A percentile compares a stretch with the other conserved stretches of the same genome.
phyloP scores from a whole-genome alignment of 2,329 filamentous ascomycete species.

The Talaromyces sp. region DNA sequence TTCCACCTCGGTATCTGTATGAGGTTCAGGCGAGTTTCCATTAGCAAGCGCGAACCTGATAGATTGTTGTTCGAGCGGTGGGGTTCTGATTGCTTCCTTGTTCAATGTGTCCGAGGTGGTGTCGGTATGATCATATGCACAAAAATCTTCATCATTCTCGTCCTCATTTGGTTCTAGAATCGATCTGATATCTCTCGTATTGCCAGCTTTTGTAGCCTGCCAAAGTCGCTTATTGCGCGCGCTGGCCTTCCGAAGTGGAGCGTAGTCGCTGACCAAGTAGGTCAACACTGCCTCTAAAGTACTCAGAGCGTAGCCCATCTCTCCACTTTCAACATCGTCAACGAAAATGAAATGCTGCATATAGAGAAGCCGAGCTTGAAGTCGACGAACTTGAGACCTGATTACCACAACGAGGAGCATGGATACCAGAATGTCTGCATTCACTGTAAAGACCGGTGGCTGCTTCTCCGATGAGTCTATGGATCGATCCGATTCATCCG shows the following conservation, averaged over 20 bases:
- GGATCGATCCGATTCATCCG: constrained; percentile 46
- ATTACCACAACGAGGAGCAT: constrained; percentile 90
- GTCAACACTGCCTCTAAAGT: constrained; percentile 92
- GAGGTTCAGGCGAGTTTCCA: constrained; percentile 25
- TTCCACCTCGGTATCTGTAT: constrained; percentile 22
- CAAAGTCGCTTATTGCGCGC: constrained; percentile 81
- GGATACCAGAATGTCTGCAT: constrained; percentile 91
- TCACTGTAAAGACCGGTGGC: constrained; percentile 61
- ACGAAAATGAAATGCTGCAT: constrained; percentile 98
- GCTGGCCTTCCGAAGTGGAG: constrained; percentile 78
- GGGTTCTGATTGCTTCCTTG: constrained; percentile 18
- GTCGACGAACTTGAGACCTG: constrained; percentile 77
- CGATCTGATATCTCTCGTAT: constrained; percentile 69
- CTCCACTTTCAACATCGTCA: constrained; percentile 93
- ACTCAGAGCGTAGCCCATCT: constrained; percentile 92
- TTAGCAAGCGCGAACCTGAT: constrained; percentile 27
- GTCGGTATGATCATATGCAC: constrained; percentile 31
- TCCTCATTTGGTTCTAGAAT: constrained; percentile 72
- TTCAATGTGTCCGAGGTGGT: constrained; percentile 43
- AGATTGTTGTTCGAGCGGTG: constrained; percentile 26
- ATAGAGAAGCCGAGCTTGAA: constrained; percentile 87
- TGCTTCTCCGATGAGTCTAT: constrained; percentile 52
- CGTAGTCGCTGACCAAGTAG: constrained; percentile 81
- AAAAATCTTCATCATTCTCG: constrained; percentile 49
- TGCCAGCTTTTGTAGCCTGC: constrained; percentile 78